Percentiles rank a stretch among this genome's conserved stretches.
Conservation (phyloP, 2,329 filamentous ascomycete genomes). For the Ascochyta viciae-villosae region DNA sequence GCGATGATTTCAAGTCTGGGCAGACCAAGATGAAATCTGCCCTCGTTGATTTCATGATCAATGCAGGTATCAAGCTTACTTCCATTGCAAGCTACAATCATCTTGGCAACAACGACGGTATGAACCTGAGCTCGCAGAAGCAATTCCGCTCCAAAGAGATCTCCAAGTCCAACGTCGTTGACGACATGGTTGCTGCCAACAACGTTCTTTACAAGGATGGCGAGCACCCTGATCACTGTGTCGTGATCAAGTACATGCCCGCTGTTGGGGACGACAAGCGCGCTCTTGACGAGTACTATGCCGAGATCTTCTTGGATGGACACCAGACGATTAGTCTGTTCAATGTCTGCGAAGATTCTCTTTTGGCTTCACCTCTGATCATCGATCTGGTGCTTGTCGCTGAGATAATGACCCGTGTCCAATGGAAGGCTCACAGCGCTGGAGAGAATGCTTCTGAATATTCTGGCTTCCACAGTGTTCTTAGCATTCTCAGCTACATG, state of each 20-base stretch:
- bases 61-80: slow-evolving; percentile 96
- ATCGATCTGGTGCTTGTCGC: slow-evolving; percentile 92
- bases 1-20: slow-evolving; percentile 99
- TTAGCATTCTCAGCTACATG: slow-evolving; percentile 99
- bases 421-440: slow-evolving; percentile 74
- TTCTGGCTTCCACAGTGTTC: slow-evolving; percentile 94
- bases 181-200: slow-evolving; percentile 99
- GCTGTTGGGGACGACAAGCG: slow-evolving; percentile 99
- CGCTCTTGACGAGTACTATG: slow-evolving; percentile 98
- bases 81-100: slow-evolving; percentile 99
- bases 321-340: slow-evolving; percentile 98
- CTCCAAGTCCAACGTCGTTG: slow-evolving; percentile 98
- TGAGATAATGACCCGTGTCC: slow-evolving; percentile 98
- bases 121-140: slow-evolving; percentile 95
- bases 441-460: slow-evolving; percentile 69
- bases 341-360: slow-evolving; percentile 98
- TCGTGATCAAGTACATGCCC: slow-evolving; percentile 99
- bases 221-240: slow-evolving; percentile 96
- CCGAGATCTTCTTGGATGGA: slow-evolving; percentile 97
- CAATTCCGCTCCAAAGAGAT: slow-evolving; percentile 99
- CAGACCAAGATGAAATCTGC: slow-evolving; percentile 99
- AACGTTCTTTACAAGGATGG: slow-evolving; percentile 85
- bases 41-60: slow-evolving; percentile 97
- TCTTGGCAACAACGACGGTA: slow-evolving; percentile 98
- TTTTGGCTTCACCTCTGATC: slow-evolving; percentile 94